Conservation (phyloP, 106 monocot genomes). For the Phalaenopsis equestris region DNA sequence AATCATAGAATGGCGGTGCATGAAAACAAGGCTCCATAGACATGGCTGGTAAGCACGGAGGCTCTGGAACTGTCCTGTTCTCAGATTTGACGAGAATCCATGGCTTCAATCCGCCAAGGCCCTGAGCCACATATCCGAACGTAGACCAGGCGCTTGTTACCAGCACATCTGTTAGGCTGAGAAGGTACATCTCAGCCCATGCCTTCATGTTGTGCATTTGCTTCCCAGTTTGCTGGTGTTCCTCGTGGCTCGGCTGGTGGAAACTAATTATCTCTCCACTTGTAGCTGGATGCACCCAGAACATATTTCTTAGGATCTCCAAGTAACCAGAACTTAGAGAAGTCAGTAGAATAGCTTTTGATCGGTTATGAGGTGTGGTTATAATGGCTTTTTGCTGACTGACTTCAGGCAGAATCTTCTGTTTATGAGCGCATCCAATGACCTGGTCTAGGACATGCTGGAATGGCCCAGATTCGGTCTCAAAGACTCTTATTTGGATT, state of each 20-base stretch:
- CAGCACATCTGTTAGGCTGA: conserved; percentile 45
- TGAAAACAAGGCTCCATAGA: conserved; percentile 73
- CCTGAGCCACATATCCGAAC: conserved; percentile 65
- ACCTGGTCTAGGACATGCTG: conserved; percentile 37
- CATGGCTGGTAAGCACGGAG: conserved; percentile 28
- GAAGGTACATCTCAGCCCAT: conserved; percentile 62
- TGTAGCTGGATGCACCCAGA: conserved; percentile 49
- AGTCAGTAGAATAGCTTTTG: conserved; percentile 49
- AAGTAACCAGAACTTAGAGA: conserved; percentile 43
- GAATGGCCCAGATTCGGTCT: conserved; percentile 24
- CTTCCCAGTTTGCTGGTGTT: conserved; percentile 39
- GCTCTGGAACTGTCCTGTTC: conserved; percentile 28
- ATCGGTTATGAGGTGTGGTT: neutral
- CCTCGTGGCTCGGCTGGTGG: conserved; percentile 67
- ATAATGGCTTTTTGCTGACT: conserved; percentile 3
- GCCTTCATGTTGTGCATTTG: conserved; percentile 63
- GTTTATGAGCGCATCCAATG: conserved; percentile 21
- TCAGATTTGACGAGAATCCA: conserved; percentile 50
- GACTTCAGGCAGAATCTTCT: conserved; percentile 39
- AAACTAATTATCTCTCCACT: conserved; percentile 39
- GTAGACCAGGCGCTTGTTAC: conserved; percentile 65
- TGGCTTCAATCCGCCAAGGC: conserved; percentile 45
- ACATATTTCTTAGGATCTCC: conserved; percentile 45
- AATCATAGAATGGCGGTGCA: conserved; percentile 46
- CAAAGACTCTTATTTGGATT: conserved; percentile 68